Evolutionary conservation across 2,329 filamentous ascomycete species (phyloP).

Genomic region (Cercospora sesami): DNA sequence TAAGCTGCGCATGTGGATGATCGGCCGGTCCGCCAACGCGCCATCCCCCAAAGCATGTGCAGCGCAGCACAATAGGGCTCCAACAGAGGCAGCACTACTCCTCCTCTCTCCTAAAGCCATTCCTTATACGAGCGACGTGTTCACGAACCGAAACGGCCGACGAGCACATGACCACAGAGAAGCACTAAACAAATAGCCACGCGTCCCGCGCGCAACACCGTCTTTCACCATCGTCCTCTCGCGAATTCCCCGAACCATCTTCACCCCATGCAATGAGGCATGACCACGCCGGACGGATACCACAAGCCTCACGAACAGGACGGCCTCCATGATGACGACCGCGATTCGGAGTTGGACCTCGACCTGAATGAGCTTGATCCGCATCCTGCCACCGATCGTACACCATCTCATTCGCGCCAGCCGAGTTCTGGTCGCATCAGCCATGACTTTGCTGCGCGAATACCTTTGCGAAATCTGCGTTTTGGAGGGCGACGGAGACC

Average conservation of each 20-base stretch:
- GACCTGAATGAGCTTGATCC: conserved; percentile 80
- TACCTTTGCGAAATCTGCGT: conserved; percentile 67
- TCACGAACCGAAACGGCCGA: background rate
- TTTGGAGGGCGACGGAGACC: conserved; percentile 47
- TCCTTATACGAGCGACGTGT: background rate
- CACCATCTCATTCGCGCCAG: conserved; percentile 16
- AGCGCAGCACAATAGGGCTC: background rate
- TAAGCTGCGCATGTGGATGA: conserved; percentile 6
- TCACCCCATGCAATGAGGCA: conserved; percentile 41
- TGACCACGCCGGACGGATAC: conserved; percentile 50
- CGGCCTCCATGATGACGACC: conserved; percentile 53
- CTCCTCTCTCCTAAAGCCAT: background rate
- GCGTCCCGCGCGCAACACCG: background rate
- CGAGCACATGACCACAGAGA: background rate
- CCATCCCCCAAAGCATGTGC: background rate
- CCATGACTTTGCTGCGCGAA: conserved; percentile 53
- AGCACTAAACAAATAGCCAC: background rate
- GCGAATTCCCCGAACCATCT: conserved; percentile 2
- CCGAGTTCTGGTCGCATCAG: conserved; percentile 28
- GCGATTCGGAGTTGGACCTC: conserved; percentile 73
- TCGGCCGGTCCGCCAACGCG: conserved; percentile 1
- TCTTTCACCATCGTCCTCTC: background rate
- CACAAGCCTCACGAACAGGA: conserved; percentile 62
- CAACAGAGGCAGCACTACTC: background rate
- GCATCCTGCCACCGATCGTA: conserved; percentile 31